A percentile compares a stretch with the other conserved stretches of the same genome.
Evolutionary conservation across 2,329 filamentous ascomycete genomes (phyloP).

Genomic region (Lasiodiplodia theobromae): DNA sequence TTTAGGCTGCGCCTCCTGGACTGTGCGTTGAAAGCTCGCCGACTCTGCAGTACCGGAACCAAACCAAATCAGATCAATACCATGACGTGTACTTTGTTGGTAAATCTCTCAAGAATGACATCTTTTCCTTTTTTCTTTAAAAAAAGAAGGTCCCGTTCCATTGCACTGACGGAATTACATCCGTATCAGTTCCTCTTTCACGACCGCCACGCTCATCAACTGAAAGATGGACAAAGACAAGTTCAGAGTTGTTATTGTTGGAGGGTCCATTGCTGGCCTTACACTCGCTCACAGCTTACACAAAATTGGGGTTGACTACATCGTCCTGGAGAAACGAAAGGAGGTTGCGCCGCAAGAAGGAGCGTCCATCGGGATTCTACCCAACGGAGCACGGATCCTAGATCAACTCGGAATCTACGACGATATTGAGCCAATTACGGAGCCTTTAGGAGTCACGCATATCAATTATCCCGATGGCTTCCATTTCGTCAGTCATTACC

Average conservation of each 20-base stretch:
- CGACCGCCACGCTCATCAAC: no score
- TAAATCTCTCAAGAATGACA: no score
- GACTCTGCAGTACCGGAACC: no score
- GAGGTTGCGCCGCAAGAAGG: slow-evolving; percentile 35
- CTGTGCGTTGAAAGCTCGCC: no score
- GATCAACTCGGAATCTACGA: slow-evolving; percentile 36
- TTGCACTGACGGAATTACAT: no score
- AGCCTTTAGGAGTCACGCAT: background rate
- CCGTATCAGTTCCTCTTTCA: no score
- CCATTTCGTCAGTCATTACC: background rate
- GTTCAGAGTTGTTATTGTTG: slow-evolving; percentile 31
- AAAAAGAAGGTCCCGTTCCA: no score
- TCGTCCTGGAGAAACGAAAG: slow-evolving; percentile 33
- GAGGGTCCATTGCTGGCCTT: slow-evolving; percentile 36
- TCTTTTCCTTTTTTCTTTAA: no score
- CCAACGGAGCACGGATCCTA: slow-evolving; percentile 35
- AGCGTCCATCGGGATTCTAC: slow-evolving; percentile 33
- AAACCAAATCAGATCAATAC: no score
- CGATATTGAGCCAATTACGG: background rate
- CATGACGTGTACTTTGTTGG: no score
- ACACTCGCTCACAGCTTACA: slow-evolving; percentile 36
- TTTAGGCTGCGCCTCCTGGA: no score
- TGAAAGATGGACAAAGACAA: no score
- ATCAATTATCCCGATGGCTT: background rate
- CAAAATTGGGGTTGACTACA: slow-evolving; percentile 36